Evolutionary conservation across 495 filamentous ascomycete genomes (phyloP).

Genomic region (Xylaria nigripes): DNA sequence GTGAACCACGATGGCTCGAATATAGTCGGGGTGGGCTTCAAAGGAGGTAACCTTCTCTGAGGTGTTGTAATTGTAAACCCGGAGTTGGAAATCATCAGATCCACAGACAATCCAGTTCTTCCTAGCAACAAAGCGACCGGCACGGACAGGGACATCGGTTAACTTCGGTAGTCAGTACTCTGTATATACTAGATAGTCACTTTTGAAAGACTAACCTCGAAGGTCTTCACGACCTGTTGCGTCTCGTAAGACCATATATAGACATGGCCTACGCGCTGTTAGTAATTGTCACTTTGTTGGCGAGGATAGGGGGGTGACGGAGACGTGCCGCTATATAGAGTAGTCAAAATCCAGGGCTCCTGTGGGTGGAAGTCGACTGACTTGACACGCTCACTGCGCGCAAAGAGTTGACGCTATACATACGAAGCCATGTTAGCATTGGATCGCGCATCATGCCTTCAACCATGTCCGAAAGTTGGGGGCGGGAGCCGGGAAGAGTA

Average conservation of each 20-base stretch:
- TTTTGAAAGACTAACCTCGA: slow-evolving; percentile 45
- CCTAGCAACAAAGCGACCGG: slow-evolving; percentile 90
- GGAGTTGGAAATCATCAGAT: slow-evolving; percentile 95
- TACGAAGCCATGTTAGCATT: slow-evolving; percentile 30
- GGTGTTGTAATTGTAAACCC: slow-evolving; percentile 97
- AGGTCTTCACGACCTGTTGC: slow-evolving; percentile 96
- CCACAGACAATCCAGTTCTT: slow-evolving; percentile 99
- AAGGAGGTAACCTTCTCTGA: slow-evolving; percentile 98
- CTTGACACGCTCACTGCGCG: slow-evolving; percentile 85
- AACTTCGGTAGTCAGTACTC: slow-evolving; percentile 36
- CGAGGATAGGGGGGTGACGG: neutral
- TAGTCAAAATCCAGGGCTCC: slow-evolving; percentile 96
- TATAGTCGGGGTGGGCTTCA: slow-evolving; percentile 98
- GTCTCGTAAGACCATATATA: slow-evolving; percentile 99
- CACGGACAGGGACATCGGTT: slow-evolving; percentile 95
- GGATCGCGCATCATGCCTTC: neutral
- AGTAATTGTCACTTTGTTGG: neutral
- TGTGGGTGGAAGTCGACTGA: slow-evolving; percentile 96
- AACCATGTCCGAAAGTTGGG: neutral
- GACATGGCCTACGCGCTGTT: slow-evolving; percentile 62
- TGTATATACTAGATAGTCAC: neutral
- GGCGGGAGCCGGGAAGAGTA: neutral
- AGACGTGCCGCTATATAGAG: slow-evolving; percentile 74
- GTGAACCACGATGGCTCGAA: slow-evolving; percentile 95
- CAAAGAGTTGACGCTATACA: slow-evolving; percentile 68